Base-by-base conservation (phyloP, 306 rosid genomes). In the Glycine tomentella region DNA sequence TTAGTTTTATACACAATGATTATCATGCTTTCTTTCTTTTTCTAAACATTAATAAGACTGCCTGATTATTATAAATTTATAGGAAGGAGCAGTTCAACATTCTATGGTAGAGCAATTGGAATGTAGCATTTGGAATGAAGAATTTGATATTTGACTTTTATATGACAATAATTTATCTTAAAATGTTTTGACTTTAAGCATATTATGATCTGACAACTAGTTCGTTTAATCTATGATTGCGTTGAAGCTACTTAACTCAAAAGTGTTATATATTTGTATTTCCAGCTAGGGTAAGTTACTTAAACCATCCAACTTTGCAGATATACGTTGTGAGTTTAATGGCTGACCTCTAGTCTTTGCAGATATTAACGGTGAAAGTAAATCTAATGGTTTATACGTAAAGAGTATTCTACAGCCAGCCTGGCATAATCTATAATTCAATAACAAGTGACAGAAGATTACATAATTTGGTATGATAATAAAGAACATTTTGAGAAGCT, bases 1-100 rank as follows among this genome's bases (percentile, higher is more conserved):
- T 14, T 40, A 13, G 51, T 40, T n/a, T 65, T 7, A 14, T 7
- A 7, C 50, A 65, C 13, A 14, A 38, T 65, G 9, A 64, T 34
- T 14, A 67, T 16, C 52, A 44, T 7, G 10, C 12, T 66, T 17
- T 2, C n/a, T 38, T n/a, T 9, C 52, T 67, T 67, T 42, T 67
- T 65, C 11, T 36, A n/a, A 65, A 7, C 31, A 38, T 13, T 38
- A 40, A 40, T 25, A 65, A 65, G 31, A 65, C 50, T 14, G 40
- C 40, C 5, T 38, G 50, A 38, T 65, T 36, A 65, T 56, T 40
- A 42, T 66, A 66, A 66, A 40, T 66, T n/a, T n/a, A 66, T 42
- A 40, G 51, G 51, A 66, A 42, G 72, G 72, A 66, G 72, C 72
- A 66, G 72, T 64, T 63, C 38, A 64, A 36, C 25, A 25, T 38